phyloP scores from a whole-genome alignment of 2,329 filamentous ascomycete species.

The Dothidotthia symphoricarpi region DNA sequence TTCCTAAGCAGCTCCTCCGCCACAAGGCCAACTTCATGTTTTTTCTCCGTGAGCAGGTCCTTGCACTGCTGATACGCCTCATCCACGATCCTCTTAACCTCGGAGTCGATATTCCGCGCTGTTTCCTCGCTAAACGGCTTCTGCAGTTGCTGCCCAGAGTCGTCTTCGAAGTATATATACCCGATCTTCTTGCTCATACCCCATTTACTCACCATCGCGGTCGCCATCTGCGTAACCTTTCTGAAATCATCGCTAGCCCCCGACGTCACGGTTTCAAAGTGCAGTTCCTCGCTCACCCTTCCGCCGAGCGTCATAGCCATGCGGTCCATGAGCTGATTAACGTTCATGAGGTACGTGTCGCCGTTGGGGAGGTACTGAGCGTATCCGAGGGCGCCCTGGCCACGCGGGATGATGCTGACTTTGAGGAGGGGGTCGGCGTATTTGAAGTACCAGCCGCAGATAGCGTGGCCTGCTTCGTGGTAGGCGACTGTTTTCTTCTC shows the following conservation, averaged over 20 bases:
- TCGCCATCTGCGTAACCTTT: constrained; percentile 95
- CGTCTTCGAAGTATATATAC: constrained; percentile 84
- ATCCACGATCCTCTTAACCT: constrained; percentile 88
- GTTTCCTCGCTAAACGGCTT: constrained; percentile 97
- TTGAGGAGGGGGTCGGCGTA: constrained; percentile 97
- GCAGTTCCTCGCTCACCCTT: constrained; percentile 90
- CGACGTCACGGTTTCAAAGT: constrained; percentile 94
- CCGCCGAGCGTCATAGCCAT: constrained; percentile 99
- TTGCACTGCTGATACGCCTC: constrained; percentile 90
- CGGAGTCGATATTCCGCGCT: constrained; percentile 83
- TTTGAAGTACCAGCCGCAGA: constrained; percentile 97
- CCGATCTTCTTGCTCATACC: constrained; percentile 96
- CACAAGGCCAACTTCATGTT: constrained; percentile 81
- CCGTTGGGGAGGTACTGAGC: constrained; percentile 92
- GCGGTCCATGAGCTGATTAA: constrained; percentile 94
- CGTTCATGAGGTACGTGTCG: constrained; percentile 94
- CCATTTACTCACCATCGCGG: constrained; percentile 98
- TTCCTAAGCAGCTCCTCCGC: constrained; percentile 91
- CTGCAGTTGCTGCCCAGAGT: constrained; percentile 75
- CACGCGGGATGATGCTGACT: constrained; percentile 96
- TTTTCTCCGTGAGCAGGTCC: constrained; percentile 78
- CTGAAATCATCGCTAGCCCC: constrained; percentile 97
- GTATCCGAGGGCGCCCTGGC: constrained; percentile 89
- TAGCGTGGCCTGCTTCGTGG: constrained; percentile 96
- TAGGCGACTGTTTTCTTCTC: constrained; percentile 97